phyloP scores from a whole-genome alignment of 106 monocot species.

The Platanthera guangdongensis region DNA sequence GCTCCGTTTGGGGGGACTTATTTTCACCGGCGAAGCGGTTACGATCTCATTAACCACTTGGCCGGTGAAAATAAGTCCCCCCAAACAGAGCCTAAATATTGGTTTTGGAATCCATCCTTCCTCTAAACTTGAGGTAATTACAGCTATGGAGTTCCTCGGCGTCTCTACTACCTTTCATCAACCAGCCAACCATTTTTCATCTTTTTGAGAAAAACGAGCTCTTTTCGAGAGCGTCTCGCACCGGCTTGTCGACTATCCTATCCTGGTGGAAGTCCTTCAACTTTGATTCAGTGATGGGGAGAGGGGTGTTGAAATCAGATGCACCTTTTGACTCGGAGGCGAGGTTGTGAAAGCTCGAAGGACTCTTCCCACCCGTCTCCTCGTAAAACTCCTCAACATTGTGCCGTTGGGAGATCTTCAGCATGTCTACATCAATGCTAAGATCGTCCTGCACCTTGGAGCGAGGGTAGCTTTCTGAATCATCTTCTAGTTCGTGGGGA shows the following conservation, averaged over 20 bases:
- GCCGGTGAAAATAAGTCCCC: too few relatives aligned
- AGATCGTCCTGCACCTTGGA: conserved; percentile 87
- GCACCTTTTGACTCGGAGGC: conserved; percentile 7
- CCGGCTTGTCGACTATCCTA: background rate
- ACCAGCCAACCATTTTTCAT: background rate
- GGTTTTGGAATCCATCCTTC: background rate
- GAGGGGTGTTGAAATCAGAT: background rate
- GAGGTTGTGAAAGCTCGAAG: conserved; percentile 10
- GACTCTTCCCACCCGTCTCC: conserved; percentile 33
- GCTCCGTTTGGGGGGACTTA: too few relatives aligned
- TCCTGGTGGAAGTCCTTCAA: background rate
- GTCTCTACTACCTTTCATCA: background rate
- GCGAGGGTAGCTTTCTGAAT: conserved; percentile 39
- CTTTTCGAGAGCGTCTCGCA: background rate
- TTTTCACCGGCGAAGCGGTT: too few relatives aligned
- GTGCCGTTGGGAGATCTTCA: conserved; percentile 61
- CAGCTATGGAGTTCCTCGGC: background rate
- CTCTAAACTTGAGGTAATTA: background rate
- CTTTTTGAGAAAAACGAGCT: background rate
- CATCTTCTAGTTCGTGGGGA: conserved; percentile 30
- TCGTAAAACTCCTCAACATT: conserved; percentile 38
- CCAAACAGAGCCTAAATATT: too few relatives aligned
- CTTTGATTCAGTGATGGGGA: background rate
- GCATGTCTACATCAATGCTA: conserved; percentile 60
- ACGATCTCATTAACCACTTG: too few relatives aligned